Evolutionary conservation across 306 rosid species (phyloP).

Genomic region (Quillaja saponaria): DNA sequence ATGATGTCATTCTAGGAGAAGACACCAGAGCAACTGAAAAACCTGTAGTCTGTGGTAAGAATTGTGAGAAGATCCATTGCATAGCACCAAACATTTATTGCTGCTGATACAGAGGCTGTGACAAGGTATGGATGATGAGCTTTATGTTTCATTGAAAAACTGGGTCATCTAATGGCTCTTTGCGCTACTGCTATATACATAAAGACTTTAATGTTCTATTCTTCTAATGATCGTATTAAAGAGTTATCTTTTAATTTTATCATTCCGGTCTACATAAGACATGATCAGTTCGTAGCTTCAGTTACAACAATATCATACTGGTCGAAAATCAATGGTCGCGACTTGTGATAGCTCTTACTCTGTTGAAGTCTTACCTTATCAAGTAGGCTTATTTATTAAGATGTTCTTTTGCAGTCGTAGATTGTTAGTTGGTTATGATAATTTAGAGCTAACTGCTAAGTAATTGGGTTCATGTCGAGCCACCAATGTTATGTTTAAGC

Average conservation of each 20-base stretch:
- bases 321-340: conserved; percentile 54
- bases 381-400: conserved; percentile 35
- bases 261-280: conserved; percentile 26
- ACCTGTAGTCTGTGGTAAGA: conserved; percentile 56
- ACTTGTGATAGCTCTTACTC: conserved; percentile 56
- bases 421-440: no score
- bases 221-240: not conserved
- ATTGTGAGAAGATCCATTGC: conserved; percentile 61
- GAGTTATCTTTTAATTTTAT: not conserved
- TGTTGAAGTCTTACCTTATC: conserved; percentile 55
- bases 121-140: conserved; percentile 35
- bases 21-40: conserved; percentile 61
- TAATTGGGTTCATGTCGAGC: no score
- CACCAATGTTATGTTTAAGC: conserved; percentile 85
- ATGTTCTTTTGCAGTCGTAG: no score
- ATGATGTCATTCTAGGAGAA: conserved; percentile 67
- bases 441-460: no score
- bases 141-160: not conserved
- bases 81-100: conserved; percentile 66
- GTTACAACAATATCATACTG: conserved; percentile 62
- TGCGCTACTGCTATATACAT: not conserved
- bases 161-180: not conserved
- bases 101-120: conserved; percentile 69
- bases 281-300: conserved; percentile 65
- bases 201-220: not conserved